A percentile compares a stretch with the other conserved stretches of the same genome.
phyloP scores from a whole-genome alignment of 78 protist species.

The Parvularia atlantis region DNA sequence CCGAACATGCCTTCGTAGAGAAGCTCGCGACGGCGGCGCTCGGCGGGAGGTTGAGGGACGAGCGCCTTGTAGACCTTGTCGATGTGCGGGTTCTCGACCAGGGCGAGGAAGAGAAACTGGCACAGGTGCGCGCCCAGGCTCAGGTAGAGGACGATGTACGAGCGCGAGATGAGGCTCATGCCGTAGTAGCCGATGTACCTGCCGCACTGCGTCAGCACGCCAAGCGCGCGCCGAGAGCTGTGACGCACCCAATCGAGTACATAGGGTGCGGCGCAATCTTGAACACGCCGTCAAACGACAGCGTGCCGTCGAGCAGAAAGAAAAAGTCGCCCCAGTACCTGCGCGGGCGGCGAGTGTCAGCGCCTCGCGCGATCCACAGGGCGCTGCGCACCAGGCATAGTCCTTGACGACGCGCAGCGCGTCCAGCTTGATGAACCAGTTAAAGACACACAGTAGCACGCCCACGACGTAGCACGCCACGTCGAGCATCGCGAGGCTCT shows the following conservation, averaged over 20 bases:
- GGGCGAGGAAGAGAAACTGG: slow-evolving; percentile 61
- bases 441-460: slow-evolving; percentile 27
- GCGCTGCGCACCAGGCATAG: slow-evolving; percentile 86
- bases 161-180: slow-evolving; percentile 46
- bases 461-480: slow-evolving; percentile 50
- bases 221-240: background rate
- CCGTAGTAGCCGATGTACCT: slow-evolving; percentile 69
- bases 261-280: slow-evolving; percentile 82
- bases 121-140: slow-evolving; percentile 56
- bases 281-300: slow-evolving; percentile 73
- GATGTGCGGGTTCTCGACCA: slow-evolving; percentile 75
- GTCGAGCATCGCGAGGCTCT: slow-evolving; percentile 5
- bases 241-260: slow-evolving; percentile 68
- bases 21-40: background rate
- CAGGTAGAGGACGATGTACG: slow-evolving; percentile 61
- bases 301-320: slow-evolving; percentile 59
- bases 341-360: too few species aligned
- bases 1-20: too few species aligned
- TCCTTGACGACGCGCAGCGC: slow-evolving; percentile 76
- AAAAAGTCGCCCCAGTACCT: slow-evolving; percentile 88
- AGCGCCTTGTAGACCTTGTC: slow-evolving; percentile 40
- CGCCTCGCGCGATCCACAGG: too few species aligned
- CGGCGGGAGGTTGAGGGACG: too few species aligned
- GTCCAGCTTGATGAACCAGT: slow-evolving; percentile 71
- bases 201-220: background rate